These are phyloP conservation scores for Tympanopsis confertula DNA, from an alignment of 2,329 filamentous ascomycete genomes.

Conservation along the genomic window DNA sequence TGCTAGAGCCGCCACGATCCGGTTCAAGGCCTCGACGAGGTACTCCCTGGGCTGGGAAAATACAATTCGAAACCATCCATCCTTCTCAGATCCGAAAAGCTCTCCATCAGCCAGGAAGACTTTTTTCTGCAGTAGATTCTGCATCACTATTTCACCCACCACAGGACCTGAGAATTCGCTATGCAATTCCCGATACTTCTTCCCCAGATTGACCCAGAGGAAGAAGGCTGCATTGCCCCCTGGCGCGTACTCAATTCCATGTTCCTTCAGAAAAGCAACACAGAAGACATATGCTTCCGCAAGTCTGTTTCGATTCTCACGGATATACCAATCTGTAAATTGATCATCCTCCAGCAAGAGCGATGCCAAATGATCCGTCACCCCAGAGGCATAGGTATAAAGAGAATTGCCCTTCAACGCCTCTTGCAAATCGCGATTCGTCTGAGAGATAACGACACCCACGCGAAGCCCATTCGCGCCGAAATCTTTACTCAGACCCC, in stretches of 20 bases:
- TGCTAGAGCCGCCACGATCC: neutral
- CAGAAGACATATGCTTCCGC: constrained; percentile 24
- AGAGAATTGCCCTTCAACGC: constrained; percentile 21
- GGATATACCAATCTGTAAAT: constrained; percentile 30
- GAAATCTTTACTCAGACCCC: constrained; percentile 38
- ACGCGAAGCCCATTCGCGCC: constrained; percentile 42
- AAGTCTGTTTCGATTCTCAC: constrained; percentile 26
- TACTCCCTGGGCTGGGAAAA: constrained; percentile 19
- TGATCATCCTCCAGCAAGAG: constrained; percentile 28
- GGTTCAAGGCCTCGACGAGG: constrained; percentile 15
- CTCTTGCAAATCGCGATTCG: constrained; percentile 23
- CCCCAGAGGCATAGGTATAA: constrained; percentile 30
- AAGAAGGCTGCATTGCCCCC: constrained; percentile 42
- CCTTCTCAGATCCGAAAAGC: constrained; percentile 22
- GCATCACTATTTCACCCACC: constrained; percentile 12
- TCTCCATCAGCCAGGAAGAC: constrained; percentile 23
- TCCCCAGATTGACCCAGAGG: constrained; percentile 35
- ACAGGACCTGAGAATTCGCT: constrained; percentile 3
- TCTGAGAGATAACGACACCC: constrained; percentile 35
- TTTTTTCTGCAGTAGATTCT: constrained; percentile 14
- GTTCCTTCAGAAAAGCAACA: constrained; percentile 18
- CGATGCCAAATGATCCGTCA: constrained; percentile 26
- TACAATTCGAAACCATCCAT: constrained; percentile 25
- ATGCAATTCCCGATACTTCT: neutral
- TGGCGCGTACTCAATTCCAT: constrained; percentile 29